phyloP scores from a whole-genome alignment of 2,329 filamentous ascomycete genomes.

The Ophiosphaerella narmari region DNA sequence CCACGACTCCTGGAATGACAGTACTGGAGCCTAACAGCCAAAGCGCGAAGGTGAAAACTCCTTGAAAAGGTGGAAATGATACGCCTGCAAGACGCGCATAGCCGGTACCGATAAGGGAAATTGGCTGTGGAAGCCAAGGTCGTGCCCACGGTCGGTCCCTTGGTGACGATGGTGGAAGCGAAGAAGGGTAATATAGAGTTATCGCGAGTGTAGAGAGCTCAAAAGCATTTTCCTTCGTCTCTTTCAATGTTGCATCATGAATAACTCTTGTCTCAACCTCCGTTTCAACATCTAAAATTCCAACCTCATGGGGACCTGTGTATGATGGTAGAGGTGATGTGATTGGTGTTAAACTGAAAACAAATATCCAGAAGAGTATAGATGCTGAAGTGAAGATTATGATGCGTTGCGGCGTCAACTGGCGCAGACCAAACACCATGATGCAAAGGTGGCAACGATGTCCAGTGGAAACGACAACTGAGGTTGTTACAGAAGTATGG shows the following conservation, averaged over 20 bases:
- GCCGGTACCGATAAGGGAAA: constrained; percentile 50
- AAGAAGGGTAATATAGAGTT: constrained; percentile 53
- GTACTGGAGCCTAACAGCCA: constrained; percentile 50
- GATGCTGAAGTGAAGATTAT: constrained; percentile 34
- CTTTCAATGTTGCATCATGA: constrained; percentile 44
- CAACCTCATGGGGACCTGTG: constrained; percentile 50
- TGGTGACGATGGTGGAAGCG: constrained; percentile 21
- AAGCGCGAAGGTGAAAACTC: constrained; percentile 47
- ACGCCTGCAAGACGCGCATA: constrained; percentile 51
- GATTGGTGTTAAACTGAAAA: constrained; percentile 50
- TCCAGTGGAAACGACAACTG: background rate
- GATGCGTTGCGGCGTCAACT: constrained; percentile 28
- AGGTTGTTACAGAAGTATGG: too few relatives aligned
- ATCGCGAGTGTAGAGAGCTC: constrained; percentile 52
- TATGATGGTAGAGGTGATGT: constrained; percentile 49
- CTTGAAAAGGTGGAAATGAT: constrained; percentile 41
- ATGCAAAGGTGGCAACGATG: background rate
- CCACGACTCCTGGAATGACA: constrained; percentile 50
- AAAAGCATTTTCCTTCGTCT: constrained; percentile 48
- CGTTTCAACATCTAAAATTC: constrained; percentile 51
- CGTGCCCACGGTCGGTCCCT: constrained; percentile 42
- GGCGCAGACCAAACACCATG: constrained; percentile 30
- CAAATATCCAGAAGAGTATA: constrained; percentile 40
- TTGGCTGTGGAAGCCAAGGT: constrained; percentile 51
- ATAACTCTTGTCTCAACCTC: constrained; percentile 42